phyloP scores from a whole-genome alignment of 345 rosid genomes.

The Brassica incana region DNA sequence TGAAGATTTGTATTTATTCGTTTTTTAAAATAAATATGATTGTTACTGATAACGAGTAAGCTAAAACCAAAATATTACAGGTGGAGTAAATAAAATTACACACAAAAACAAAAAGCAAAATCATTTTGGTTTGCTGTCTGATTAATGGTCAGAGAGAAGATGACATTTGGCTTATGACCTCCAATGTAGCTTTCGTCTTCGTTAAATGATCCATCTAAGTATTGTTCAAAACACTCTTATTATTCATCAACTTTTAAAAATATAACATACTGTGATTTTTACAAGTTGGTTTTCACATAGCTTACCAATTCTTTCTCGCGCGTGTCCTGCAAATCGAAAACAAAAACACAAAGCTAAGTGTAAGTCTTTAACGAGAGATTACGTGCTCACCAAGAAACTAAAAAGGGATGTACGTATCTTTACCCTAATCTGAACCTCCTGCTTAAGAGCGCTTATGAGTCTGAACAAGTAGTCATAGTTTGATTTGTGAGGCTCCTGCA shows the following conservation, averaged over 20 bases:
- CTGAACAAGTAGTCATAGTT: conserved; percentile 42
- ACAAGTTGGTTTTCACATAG: background rate
- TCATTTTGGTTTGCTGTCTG: background rate
- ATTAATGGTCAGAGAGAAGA: conserved; percentile 29
- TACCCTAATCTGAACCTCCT: conserved; percentile 44
- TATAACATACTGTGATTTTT: background rate
- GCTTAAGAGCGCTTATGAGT: conserved; percentile 38
- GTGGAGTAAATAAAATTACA: background rate
- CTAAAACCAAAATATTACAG: conserved; percentile 12
- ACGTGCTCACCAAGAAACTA: background rate
- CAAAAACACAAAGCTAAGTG: background rate
- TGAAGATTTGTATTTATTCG: background rate
- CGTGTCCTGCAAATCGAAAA: conserved; percentile 30
- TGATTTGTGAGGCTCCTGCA: conserved; percentile 45
- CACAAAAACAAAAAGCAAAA: conserved; percentile 5
- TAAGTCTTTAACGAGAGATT: conserved; percentile 16
- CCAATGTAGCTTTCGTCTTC: conserved; percentile 43
- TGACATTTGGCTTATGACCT: conserved; percentile 44
- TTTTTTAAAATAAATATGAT: background rate
- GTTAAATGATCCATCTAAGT: conserved; percentile 43
- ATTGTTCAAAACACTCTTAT: background rate
- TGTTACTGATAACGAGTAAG: background rate
- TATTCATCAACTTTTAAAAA: background rate
- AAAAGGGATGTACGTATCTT: background rate
- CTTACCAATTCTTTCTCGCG: conserved; percentile 45